Evolutionary conservation across 2,329 filamentous ascomycete species (phyloP).

Genomic region (Monosporascus sp.): DNA sequence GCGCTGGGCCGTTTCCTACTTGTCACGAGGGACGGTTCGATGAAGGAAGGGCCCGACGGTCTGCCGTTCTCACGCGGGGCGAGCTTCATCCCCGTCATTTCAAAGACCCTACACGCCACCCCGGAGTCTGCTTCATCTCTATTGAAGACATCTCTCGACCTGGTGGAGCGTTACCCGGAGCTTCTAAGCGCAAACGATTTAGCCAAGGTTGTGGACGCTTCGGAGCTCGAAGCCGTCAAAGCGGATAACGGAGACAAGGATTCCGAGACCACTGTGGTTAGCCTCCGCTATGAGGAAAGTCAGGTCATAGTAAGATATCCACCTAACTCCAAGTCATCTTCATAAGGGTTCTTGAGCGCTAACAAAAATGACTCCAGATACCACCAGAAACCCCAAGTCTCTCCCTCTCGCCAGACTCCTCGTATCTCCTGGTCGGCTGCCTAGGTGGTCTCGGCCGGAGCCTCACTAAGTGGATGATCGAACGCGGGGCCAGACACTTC

Average conservation of each 20-base stretch:
- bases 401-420: slow-evolving; percentile 12
- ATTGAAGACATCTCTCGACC: background rate
- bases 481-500: slow-evolving; percentile 24
- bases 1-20: slow-evolving; percentile 3
- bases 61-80: slow-evolving; percentile 7
- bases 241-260: background rate
- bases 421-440: slow-evolving; percentile 16
- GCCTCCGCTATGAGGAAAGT: slow-evolving; percentile 1
- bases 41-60: slow-evolving; percentile 1
- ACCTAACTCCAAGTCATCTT: too few species aligned
- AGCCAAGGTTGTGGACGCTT: slow-evolving; percentile 1
- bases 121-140: background rate
- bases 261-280: slow-evolving; percentile 1
- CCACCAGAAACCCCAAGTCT: too few species aligned
- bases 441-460: slow-evolving; percentile 28
- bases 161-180: background rate
- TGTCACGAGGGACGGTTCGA: background rate
- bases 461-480: slow-evolving; percentile 27
- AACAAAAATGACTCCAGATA: background rate
- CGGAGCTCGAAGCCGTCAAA: background rate
- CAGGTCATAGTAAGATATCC: slow-evolving; percentile 6
- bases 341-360: background rate
- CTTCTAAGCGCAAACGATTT: background rate
- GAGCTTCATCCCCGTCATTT: slow-evolving; percentile 5
- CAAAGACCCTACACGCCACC: background rate